phyloP scores from a whole-genome alignment of 768 basidiomycete genomes.

The Leucocoprinus birnbaumii region DNA sequence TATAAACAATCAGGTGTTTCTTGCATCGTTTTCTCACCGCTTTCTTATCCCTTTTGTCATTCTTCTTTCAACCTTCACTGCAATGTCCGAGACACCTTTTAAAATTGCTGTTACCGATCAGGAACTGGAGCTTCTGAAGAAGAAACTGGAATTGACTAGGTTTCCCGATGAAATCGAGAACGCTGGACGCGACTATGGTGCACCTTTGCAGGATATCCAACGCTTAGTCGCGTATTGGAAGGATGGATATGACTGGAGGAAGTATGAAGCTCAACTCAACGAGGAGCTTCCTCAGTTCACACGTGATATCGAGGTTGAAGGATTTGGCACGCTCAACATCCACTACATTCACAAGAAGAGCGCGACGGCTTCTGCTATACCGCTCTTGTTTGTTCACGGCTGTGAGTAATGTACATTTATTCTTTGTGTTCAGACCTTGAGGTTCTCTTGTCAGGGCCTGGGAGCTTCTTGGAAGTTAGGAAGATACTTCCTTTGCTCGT shows the following conservation, averaged over 20 bases:
- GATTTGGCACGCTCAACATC: conserved; percentile 38
- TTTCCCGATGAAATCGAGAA: conserved; percentile 44
- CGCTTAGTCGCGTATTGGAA: conserved; percentile 46
- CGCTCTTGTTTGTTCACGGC: conserved; percentile 43
- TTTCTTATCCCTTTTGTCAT: background rate
- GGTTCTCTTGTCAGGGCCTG: conserved; percentile 43
- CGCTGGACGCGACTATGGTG: conserved; percentile 37
- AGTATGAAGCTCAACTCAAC: conserved; percentile 47
- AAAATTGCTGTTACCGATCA: conserved; percentile 34
- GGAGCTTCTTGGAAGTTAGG: conserved; percentile 51
- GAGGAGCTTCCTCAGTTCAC: conserved; percentile 52
- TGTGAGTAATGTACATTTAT: conserved; percentile 30
- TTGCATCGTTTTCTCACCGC: background rate
- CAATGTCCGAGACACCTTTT: conserved; percentile 32
- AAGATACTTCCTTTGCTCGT: conserved; percentile 57
- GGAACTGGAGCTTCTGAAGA: conserved; percentile 28
- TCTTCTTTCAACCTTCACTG: background rate
- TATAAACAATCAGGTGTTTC: background rate
- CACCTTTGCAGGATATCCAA: conserved; percentile 42
- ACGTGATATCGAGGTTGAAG: conserved; percentile 44
- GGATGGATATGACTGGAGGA: conserved; percentile 51
- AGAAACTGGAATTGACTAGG: conserved; percentile 35
- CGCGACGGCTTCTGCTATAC: conserved; percentile 35
- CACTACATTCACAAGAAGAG: conserved; percentile 60
- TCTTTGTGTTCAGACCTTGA: background rate